Evolutionary conservation across 2,329 filamentous ascomycete species (phyloP).

Genomic region (Neofusicoccum kwambonambiense): DNA sequence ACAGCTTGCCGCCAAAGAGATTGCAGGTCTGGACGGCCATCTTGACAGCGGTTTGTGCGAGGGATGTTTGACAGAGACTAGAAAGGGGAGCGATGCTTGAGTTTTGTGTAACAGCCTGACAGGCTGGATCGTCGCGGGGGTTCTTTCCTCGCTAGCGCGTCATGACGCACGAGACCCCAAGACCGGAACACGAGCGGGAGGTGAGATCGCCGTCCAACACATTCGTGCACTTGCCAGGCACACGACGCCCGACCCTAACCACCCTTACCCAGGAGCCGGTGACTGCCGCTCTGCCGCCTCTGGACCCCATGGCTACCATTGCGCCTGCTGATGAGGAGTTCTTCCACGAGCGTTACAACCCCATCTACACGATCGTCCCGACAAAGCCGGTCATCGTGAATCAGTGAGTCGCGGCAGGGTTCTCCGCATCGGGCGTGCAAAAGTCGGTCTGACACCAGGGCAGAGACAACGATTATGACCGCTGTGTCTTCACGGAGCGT

Average conservation of each 20-base stretch:
- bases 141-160: conserved; percentile 6
- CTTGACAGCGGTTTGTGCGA: not conserved
- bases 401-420: conserved; percentile 29
- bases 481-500: conserved; percentile 56
- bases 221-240: not conserved
- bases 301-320: not conserved
- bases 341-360: conserved; percentile 44
- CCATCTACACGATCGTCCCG: conserved; percentile 52
- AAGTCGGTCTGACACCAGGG: not conserved
- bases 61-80: not conserved
- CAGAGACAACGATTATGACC: conserved; percentile 44
- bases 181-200: not conserved
- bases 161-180: conserved; percentile 8
- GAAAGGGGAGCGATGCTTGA: not conserved
- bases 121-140: not conserved
- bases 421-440: not conserved
- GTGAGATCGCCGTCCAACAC: conserved; percentile 9
- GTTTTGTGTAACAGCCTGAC: not conserved
- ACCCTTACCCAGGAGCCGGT: not conserved
- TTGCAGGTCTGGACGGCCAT: conserved; percentile 5
- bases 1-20: conserved; percentile 13
- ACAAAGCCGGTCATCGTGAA: conserved; percentile 48
- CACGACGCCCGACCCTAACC: not conserved
- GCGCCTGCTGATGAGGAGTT: conserved; percentile 4
- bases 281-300: not conserved